These are phyloP conservation scores for Ogataea paraovalis DNA, from an alignment of 805 yeast species.

Conservation along the genomic window DNA sequence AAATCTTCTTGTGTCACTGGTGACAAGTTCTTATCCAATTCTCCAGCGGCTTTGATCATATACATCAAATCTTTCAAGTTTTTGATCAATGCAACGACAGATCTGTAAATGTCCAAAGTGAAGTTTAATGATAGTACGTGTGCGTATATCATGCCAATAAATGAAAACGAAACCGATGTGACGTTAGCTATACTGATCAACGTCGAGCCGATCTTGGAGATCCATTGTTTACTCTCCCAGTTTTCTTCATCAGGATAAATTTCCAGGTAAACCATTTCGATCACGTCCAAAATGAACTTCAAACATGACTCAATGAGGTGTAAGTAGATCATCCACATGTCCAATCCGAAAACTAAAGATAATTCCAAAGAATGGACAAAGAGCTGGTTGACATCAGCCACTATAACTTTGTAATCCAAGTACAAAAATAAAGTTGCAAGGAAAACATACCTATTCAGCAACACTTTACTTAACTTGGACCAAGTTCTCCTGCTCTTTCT, in stretches of 20 bases:
- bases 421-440: slow-evolving; percentile 42
- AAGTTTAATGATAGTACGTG: slow-evolving; percentile 30
- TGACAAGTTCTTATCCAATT: slow-evolving; percentile 58
- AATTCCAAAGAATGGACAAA: slow-evolving; percentile 51
- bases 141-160: slow-evolving; percentile 41
- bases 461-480: background rate
- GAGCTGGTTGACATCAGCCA: slow-evolving; percentile 52
- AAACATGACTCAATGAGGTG: slow-evolving; percentile 44
- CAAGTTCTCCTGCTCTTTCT: slow-evolving; percentile 9
- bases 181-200: slow-evolving; percentile 45
- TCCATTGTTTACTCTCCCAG: slow-evolving; percentile 70
- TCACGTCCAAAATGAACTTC: slow-evolving; percentile 47
- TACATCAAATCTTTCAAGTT: slow-evolving; percentile 36
- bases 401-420: slow-evolving; percentile 51
- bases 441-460: slow-evolving; percentile 38
- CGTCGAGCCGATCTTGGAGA: slow-evolving; percentile 55
- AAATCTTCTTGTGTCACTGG: slow-evolving; percentile 64
- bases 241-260: slow-evolving; percentile 50
- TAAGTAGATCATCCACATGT: slow-evolving; percentile 61
- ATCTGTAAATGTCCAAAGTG: slow-evolving; percentile 27
- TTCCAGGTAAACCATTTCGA: slow-evolving; percentile 50
- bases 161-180: slow-evolving; percentile 40
- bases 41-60: slow-evolving; percentile 45
- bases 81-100: slow-evolving; percentile 26
- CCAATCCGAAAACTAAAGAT: slow-evolving; percentile 69